Evolutionary conservation across 1,139 yeast species (phyloP), one percentile per base, ranked within the genome.

Genomic region (Blastobotrys arbuscula): DNA sequence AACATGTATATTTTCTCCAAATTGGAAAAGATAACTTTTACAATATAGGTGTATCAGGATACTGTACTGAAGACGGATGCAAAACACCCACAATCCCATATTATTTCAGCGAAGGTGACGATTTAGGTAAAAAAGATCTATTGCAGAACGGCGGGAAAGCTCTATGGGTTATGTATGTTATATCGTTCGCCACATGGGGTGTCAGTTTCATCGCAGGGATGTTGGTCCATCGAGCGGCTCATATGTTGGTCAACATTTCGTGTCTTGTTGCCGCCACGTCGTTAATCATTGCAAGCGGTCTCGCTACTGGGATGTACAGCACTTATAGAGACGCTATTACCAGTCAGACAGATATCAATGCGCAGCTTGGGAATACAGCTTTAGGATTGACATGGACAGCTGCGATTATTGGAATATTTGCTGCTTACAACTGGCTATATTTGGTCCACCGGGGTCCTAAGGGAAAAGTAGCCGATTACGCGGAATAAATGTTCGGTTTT

Each of bases 111-210:
- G 33, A 6, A 9, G 15, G 12, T 26, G 38, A 38, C 12, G 5
- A 13, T 10, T 12, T 21, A 13, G 37, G 38, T n/a, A 23, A 23
- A 16, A 5, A 35, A 18, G 16, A 35, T 3, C 10, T 30, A 19
- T 30, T 44, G 31, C 26, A 38, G 2, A 31, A 9, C 5, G 47
- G 47, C 13, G 47, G 47, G n/a, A 24, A 44, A 31, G 42, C 47
- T 9, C 16, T 38, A 2, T 44, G 47, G 47, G 47, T 44, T 18
- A 12, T 38, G 13, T 44, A 38, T 31, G 35, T 44, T 15, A 31
- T 44, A 12, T 28, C 42, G 3, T 20, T 24, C 21, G 39, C 31
- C 12, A 12, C 34, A 1, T 38, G 47, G 42, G 47, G 39, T 15
- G 9, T 44, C 6, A 4, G 20, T 15, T 31, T 38, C 23, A 15